These are phyloP conservation scores for Aspergillus sp. DNA, from an alignment of 2,329 filamentous ascomycete species.

Conservation along the genomic window DNA sequence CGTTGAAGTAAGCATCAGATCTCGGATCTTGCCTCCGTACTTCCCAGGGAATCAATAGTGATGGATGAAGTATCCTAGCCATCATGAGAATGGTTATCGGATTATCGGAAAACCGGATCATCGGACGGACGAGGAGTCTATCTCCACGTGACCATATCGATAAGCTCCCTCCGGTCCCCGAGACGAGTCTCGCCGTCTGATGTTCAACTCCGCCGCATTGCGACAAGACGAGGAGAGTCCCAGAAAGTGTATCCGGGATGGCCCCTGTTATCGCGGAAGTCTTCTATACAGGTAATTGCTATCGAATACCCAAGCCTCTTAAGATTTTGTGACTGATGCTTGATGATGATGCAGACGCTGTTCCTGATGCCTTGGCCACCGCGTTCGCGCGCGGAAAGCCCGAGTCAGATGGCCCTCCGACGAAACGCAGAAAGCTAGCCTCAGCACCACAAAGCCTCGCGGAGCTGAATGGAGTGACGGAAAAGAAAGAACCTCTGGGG, in stretches of 20 bases:
- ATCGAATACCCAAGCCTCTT: neutral
- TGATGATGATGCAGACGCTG: conserved; percentile 14
- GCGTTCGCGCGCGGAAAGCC: conserved; percentile 16
- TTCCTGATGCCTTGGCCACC: conserved; percentile 22
- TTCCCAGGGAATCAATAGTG: no score
- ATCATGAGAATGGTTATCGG: neutral
- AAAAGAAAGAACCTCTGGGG: conserved; percentile 19
- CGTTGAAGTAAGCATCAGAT: no score
- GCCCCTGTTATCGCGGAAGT: conserved; percentile 10
- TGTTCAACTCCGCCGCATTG: no score
- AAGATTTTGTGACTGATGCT: neutral
- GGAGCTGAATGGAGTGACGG: conserved; percentile 14
- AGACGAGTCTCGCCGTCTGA: no score
- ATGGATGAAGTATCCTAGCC: neutral
- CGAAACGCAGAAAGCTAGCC: conserved; percentile 33
- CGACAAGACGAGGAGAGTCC: neutral
- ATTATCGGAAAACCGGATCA: neutral
- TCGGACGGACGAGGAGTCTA: neutral
- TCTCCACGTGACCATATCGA: conserved; percentile 2
- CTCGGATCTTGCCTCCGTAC: no score
- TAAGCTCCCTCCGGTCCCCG: conserved; percentile 5
- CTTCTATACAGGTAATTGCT: conserved; percentile 11
- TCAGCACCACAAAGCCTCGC: conserved; percentile 17
- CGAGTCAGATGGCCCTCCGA: conserved; percentile 18
- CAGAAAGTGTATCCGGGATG: conserved; percentile 14